Evolutionary conservation across 208 protist genomes (phyloP).

Genomic region (Novymonas esmeraldas): DNA sequence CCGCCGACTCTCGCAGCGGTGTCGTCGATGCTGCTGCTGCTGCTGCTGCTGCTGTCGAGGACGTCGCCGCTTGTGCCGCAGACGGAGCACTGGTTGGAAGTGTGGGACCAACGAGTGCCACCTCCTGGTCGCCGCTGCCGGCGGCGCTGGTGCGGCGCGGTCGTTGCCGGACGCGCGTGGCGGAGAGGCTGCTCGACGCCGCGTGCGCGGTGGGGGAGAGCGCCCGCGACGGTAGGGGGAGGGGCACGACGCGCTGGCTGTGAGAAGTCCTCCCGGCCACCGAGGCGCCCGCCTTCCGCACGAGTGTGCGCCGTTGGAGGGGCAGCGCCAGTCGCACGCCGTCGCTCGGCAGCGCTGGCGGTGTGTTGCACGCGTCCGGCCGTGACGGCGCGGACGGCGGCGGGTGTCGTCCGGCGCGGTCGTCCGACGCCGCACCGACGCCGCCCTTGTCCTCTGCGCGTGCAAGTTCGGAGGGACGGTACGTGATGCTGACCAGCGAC

Average conservation of each 20-base stretch:
- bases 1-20: background rate
- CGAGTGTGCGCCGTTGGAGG: conserved; percentile 19
- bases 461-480: conserved; percentile 36
- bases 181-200: no score
- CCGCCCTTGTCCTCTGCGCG: background rate
- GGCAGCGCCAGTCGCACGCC: conserved; percentile 9
- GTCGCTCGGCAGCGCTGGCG: background rate
- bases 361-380: background rate
- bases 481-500: conserved; percentile 48
- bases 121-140: conserved; percentile 2
- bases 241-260: no score
- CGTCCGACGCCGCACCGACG: background rate
- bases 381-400: background rate
- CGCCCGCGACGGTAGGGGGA: no score
- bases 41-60: background rate
- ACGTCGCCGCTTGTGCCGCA: background rate
- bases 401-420: background rate
- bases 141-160: conserved; percentile 1
- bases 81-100: background rate
- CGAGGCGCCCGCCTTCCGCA: conserved; percentile 19
- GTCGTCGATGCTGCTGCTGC: background rate
- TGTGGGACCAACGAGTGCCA: background rate
- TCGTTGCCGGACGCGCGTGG: no score
- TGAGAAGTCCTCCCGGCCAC: no score
- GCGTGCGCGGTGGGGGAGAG: no score